Percentiles rank a stretch among this genome's conserved stretches.
Evolutionary conservation across 306 rosid genomes (phyloP).

Genomic region (Quercus gilva): DNA sequence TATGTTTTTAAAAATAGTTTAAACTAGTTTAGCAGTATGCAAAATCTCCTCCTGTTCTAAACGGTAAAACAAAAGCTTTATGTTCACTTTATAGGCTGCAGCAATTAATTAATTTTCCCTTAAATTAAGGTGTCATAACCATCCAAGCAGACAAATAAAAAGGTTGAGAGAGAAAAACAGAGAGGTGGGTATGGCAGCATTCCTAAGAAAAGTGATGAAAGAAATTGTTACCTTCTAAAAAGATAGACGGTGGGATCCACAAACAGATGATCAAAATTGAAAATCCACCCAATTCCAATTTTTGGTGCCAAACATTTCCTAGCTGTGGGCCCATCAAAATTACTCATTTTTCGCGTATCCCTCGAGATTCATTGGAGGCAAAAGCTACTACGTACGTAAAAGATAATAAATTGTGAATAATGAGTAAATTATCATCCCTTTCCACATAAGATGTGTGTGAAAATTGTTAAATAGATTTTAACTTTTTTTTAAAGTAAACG

Average conservation of each 20-base stretch:
- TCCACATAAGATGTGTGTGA: too few species aligned
- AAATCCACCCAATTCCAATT: neutral
- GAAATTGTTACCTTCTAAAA: conserved; percentile 16
- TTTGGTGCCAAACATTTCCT: neutral
- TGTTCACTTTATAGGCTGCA: conserved; percentile 5
- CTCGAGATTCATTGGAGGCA: neutral
- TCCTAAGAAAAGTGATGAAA: conserved; percentile 34
- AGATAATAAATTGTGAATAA: neutral
- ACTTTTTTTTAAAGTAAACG: too few species aligned
- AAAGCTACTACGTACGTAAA: neutral
- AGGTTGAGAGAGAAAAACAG: conserved; percentile 5
- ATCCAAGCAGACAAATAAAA: conserved; percentile 14
- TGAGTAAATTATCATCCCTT: too few species aligned
- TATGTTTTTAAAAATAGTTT: neutral
- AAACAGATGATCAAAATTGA: neutral
- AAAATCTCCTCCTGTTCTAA: conserved; percentile 11
- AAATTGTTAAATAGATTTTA: too few species aligned
- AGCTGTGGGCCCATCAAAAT: conserved; percentile 10
- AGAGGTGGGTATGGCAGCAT: conserved; percentile 15
- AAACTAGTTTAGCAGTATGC: neutral
- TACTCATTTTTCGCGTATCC: neutral
- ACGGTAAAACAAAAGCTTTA: neutral
- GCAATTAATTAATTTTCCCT: conserved; percentile 4
- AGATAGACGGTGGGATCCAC: conserved; percentile 27
- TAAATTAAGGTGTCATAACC: conserved; percentile 19